A percentile compares a stretch with the other conserved stretches of the same genome.
Evolutionary conservation across 768 basidiomycete genomes (phyloP).

Genomic region (Tylopilus plumbeoviolaceoides): DNA sequence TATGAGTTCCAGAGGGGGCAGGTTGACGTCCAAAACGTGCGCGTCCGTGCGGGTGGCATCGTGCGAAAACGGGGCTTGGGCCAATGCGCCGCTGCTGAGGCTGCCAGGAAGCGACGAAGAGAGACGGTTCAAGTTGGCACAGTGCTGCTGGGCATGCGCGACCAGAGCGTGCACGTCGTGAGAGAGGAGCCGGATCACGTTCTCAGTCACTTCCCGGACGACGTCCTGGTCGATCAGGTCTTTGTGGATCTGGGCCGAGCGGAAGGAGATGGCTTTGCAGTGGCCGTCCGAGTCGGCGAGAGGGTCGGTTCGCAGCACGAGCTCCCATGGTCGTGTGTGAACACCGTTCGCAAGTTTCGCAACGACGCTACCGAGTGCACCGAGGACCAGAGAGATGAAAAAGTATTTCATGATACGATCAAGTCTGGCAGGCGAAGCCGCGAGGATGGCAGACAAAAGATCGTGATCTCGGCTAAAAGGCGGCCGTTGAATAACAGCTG

Average conservation of each 20-base stretch:
- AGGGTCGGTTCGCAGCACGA: constrained; percentile 19
- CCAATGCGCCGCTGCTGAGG: neutral
- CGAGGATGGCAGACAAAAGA: too few species aligned
- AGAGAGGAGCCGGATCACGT: constrained; percentile 20
- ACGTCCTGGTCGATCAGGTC: constrained; percentile 7
- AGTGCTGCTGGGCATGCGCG: constrained; percentile 19
- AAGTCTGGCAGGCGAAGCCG: neutral
- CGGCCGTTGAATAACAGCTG: neutral
- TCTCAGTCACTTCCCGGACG: constrained; percentile 9
- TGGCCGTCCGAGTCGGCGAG: constrained; percentile 1
- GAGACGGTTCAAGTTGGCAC: constrained; percentile 23
- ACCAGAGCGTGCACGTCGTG: constrained; percentile 14
- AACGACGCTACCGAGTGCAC: neutral
- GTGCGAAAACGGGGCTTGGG: constrained; percentile 12
- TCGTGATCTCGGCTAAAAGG: neutral
- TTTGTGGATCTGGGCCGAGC: constrained; percentile 20
- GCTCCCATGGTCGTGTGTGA: constrained; percentile 75
- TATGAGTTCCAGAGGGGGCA: constrained; percentile 49
- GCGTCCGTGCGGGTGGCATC: neutral
- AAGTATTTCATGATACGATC: constrained; percentile 13
- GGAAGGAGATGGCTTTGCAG: constrained; percentile 20
- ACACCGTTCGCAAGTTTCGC: constrained; percentile 37
- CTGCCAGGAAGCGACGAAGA: neutral
- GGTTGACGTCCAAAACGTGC: constrained; percentile 6
- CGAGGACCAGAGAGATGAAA: constrained; percentile 2